phyloP scores from a whole-genome alignment of 2,329 filamentous ascomycete genomes.

The Trichoderma sp. region DNA sequence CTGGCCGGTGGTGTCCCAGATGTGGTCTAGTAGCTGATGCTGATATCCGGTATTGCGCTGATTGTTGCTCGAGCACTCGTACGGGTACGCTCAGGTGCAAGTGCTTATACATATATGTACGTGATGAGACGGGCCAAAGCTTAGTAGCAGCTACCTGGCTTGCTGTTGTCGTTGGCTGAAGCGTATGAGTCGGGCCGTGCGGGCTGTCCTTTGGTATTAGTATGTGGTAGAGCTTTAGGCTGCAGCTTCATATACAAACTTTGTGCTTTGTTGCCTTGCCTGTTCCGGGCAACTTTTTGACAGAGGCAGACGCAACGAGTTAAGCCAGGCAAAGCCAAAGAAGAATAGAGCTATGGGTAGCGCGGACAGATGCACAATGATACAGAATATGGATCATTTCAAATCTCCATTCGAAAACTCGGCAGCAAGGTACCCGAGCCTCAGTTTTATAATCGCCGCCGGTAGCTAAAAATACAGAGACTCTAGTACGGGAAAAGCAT shows the following conservation, averaged over 20 bases:
- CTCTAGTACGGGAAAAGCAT: conserved; percentile 35
- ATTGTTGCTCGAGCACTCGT: not conserved
- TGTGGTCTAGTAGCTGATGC: conserved; percentile 8
- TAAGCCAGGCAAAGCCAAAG: not conserved
- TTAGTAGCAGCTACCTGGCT: not conserved
- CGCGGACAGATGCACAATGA: conserved; percentile 34
- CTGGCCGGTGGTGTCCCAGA: conserved; percentile 15
- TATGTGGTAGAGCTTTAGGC: not conserved
- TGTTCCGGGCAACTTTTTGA: not conserved
- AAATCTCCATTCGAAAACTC: conserved; percentile 18
- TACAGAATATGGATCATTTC: conserved; percentile 25
- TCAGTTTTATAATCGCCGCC: conserved; percentile 37
- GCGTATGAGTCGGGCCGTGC: conserved; percentile 15
- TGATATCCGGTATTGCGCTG: conserved; percentile 13
- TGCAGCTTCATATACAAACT: conserved; percentile 16
- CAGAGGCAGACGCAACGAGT: not conserved
- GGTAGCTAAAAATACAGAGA: conserved; percentile 38
- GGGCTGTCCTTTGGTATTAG: conserved; percentile 1
- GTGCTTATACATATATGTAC: conserved; percentile 26
- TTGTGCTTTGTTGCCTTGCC: not conserved
- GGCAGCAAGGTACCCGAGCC: conserved; percentile 31
- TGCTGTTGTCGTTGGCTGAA: conserved; percentile 3
- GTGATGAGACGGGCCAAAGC: conserved; percentile 15
- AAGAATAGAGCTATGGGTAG: not conserved
- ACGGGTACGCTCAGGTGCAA: conserved; percentile 22